Conservation (phyloP, 2,329 filamentous ascomycete species). For the Penicillium concentricum region DNA sequence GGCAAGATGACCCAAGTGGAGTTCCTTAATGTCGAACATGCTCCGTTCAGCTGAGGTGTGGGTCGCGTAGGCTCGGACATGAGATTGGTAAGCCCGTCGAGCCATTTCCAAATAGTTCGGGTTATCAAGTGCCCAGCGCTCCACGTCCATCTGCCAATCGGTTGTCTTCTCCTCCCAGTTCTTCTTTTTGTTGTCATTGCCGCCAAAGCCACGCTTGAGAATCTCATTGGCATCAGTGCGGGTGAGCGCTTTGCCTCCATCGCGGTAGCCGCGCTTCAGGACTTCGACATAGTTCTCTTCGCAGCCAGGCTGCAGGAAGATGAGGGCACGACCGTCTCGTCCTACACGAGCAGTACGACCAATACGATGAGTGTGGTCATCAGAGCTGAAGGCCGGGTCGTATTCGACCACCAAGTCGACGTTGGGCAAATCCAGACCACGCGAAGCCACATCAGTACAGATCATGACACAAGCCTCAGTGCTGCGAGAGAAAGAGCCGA, state of each 20-base stretch:
- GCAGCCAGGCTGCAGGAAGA: slow-evolving; percentile 86
- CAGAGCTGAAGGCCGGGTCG: slow-evolving; percentile 88
- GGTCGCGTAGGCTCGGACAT: slow-evolving; percentile 92
- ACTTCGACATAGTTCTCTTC: slow-evolving; percentile 89
- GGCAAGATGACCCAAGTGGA: slow-evolving; percentile 89
- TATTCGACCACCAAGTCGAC: slow-evolving; percentile 96
- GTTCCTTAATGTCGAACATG: slow-evolving; percentile 86
- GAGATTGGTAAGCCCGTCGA: slow-evolving; percentile 82
- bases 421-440: slow-evolving; percentile 91
- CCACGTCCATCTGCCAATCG: slow-evolving; percentile 64
- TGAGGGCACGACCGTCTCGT: slow-evolving; percentile 76
- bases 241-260: slow-evolving; percentile 62
- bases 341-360: slow-evolving; percentile 93
- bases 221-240: slow-evolving; percentile 65
- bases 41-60: slow-evolving; percentile 80
- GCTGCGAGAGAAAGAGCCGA: slow-evolving; percentile 74
- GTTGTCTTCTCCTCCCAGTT: slow-evolving; percentile 67
- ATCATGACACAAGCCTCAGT: slow-evolving; percentile 77
- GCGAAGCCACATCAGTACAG: slow-evolving; percentile 92
- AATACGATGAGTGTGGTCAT: slow-evolving; percentile 92
- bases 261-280: slow-evolving; percentile 68
- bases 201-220: slow-evolving; percentile 63
- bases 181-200: slow-evolving; percentile 42
- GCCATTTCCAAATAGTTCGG: slow-evolving; percentile 74
- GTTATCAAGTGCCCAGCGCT: slow-evolving; percentile 64